A percentile compares a stretch with the other conserved stretches of the same genome.
Evolutionary conservation across 805 yeast genomes (phyloP).

Genomic region (Spathaspora sp.): DNA sequence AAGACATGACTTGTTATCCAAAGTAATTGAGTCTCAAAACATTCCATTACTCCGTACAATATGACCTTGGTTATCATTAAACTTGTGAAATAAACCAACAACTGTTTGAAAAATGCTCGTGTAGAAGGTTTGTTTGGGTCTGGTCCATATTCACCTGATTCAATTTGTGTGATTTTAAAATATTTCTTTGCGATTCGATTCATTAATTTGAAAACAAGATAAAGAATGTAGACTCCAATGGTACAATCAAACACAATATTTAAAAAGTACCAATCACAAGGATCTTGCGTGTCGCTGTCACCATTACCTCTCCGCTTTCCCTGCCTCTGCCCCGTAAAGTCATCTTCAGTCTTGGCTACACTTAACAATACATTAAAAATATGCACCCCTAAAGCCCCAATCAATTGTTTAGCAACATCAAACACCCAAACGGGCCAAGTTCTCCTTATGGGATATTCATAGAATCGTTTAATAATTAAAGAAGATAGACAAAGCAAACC

Average conservation of each 20-base stretch:
- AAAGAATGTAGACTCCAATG: conserved; percentile 81
- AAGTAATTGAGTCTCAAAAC: conserved; percentile 51
- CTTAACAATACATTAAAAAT: conserved; percentile 71
- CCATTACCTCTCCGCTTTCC: conserved; percentile 10
- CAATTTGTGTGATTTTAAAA: conserved; percentile 34
- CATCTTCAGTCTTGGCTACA: conserved; percentile 43
- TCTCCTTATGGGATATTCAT: conserved; percentile 76
- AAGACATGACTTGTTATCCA: conserved; percentile 66
- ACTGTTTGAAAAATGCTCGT: conserved; percentile 65
- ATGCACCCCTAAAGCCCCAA: conserved; percentile 86
- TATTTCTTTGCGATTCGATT: conserved; percentile 42
- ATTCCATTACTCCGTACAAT: conserved; percentile 57
- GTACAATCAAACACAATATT: conserved; percentile 90
- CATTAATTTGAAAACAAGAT: conserved; percentile 46
- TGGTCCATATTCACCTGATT: conserved; percentile 61
- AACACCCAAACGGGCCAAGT: conserved; percentile 87
- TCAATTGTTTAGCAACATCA: conserved; percentile 85
- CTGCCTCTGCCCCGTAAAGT: background rate
- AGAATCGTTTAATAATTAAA: conserved; percentile 67
- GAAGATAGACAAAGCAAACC: conserved; percentile 77
- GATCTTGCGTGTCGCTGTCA: conserved; percentile 21
- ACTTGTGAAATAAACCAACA: conserved; percentile 63
- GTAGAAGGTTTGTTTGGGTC: conserved; percentile 53
- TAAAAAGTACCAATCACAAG: conserved; percentile 94
- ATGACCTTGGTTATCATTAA: conserved; percentile 62